Percentiles rank a stretch among this genome's conserved stretches.
These are phyloP conservation scores for Phytophthora pini DNA, from an alignment of 352 stramenopile species.

Conservation along the genomic window DNA sequence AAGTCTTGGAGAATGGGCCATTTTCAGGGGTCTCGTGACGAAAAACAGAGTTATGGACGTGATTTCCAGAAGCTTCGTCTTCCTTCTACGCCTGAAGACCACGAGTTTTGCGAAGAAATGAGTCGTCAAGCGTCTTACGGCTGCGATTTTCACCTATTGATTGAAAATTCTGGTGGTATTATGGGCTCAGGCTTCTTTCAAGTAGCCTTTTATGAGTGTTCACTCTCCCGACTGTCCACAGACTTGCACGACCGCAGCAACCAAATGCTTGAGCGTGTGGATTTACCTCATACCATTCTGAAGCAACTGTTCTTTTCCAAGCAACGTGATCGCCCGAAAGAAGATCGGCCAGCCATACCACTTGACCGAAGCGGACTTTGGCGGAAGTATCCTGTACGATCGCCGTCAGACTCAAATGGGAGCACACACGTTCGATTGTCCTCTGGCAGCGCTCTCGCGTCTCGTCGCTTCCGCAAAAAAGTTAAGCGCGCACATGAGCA, in stretches of 20 bases:
- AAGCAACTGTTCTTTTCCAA: conserved; percentile 67
- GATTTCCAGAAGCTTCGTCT: conserved; percentile 56
- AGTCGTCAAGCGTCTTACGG: conserved; percentile 61
- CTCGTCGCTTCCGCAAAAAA: conserved; percentile 75
- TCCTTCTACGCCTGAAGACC: conserved; percentile 70
- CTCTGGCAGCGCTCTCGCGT: conserved; percentile 42
- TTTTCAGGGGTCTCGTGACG: conserved; percentile 73
- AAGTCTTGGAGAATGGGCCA: conserved; percentile 88
- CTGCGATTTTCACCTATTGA: conserved; percentile 81
- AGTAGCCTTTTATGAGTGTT: conserved; percentile 89
- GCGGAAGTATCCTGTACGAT: conserved; percentile 29
- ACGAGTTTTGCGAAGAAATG: conserved; percentile 80
- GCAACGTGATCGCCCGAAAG: conserved; percentile 11
- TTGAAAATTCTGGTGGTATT: conserved; percentile 57
- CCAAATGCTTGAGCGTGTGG: conserved; percentile 29
- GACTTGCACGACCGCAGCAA: conserved; percentile 44
- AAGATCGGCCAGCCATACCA: conserved; percentile 34
- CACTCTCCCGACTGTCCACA: conserved; percentile 59
- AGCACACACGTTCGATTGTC: conserved; percentile 19
- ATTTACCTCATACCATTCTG: conserved; percentile 56
- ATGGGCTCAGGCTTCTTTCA: conserved; percentile 85
- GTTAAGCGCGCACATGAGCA: conserved; percentile 88
- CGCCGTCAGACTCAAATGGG: conserved; percentile 17
- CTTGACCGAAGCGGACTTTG: conserved; percentile 27
- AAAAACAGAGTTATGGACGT: conserved; percentile 62